Evolutionary conservation across 345 rosid genomes (phyloP).

Genomic region (Euphorbia lathyris): DNA sequence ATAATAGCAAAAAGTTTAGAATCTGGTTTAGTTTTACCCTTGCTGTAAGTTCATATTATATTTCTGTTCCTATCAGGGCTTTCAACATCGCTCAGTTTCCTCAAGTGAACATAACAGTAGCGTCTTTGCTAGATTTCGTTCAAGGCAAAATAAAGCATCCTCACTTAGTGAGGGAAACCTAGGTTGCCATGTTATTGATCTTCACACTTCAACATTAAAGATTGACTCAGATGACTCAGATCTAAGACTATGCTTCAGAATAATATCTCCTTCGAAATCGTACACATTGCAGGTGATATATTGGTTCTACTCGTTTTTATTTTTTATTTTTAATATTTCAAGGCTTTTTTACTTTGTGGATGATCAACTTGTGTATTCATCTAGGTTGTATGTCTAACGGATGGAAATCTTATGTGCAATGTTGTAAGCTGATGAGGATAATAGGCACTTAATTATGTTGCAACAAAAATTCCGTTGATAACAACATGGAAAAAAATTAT

Average conservation of each 20-base stretch:
- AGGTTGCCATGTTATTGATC: constrained; percentile 57
- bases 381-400: neutral
- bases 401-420: neutral
- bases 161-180: constrained; percentile 55
- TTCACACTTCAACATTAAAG: constrained; percentile 65
- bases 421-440: constrained; percentile 1
- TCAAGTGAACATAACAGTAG: constrained; percentile 56
- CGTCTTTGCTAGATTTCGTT: constrained; percentile 76
- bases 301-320: neutral
- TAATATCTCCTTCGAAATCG: constrained; percentile 69
- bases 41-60: constrained; percentile 1
- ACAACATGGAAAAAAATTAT: neutral
- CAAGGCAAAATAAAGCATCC: constrained; percentile 52
- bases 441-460: neutral
- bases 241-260: constrained; percentile 83
- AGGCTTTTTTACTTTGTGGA: neutral
- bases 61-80: constrained; percentile 42
- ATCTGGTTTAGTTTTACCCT: neutral
- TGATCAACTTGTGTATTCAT: neutral
- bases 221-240: constrained; percentile 73
- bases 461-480: neutral
- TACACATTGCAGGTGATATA: constrained; percentile 71
- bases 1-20: neutral
- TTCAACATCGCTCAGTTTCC: constrained; percentile 50
- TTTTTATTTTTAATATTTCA: neutral